Percentiles rank a stretch among this genome's conserved stretches.
Conservation (phyloP, 2,329 filamentous ascomycete genomes). For the Laburnicola sp. region DNA sequence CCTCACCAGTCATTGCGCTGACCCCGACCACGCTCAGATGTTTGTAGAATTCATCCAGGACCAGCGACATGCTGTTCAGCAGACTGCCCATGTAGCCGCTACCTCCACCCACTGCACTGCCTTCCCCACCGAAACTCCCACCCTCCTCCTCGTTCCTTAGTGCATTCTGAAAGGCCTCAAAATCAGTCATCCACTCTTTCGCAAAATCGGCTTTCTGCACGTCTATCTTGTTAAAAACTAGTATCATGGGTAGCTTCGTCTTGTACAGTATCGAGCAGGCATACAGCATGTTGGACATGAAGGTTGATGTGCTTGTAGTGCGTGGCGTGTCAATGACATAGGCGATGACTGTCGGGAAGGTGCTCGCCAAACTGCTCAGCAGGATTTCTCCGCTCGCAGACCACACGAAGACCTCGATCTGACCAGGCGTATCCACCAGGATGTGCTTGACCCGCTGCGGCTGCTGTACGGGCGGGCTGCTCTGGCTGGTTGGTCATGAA, state of each 20-base stretch:
- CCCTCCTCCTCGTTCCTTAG: conserved; percentile 77
- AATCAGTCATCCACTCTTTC: conserved; percentile 99
- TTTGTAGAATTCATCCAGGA: conserved; percentile 96
- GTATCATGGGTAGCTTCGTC: conserved; percentile 96
- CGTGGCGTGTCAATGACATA: conserved; percentile 97
- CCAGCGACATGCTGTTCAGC: conserved; percentile 95
- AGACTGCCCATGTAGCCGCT: conserved; percentile 96
- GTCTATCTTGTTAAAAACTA: conserved; percentile 99
- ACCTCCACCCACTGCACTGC: conserved; percentile 60
- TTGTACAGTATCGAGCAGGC: conserved; percentile 99
- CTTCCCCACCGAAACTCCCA: conserved; percentile 76
- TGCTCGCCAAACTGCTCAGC: conserved; percentile 87
- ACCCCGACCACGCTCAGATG: conserved; percentile 92
- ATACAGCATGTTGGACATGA: conserved; percentile 99
- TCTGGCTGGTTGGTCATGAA: conserved; percentile 43
- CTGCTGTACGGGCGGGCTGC: conserved; percentile 45
- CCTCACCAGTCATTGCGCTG: conserved; percentile 87
- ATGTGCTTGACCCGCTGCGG: conserved; percentile 72
- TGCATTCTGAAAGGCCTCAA: conserved; percentile 90
- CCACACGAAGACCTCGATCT: conserved; percentile 99
- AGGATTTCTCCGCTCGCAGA: conserved; percentile 93
- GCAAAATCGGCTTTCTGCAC: conserved; percentile 89
- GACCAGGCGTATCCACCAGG: conserved; percentile 90
- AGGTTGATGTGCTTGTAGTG: conserved; percentile 89
- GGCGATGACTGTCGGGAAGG: conserved; percentile 94